Base-by-base conservation (phyloP, 1,284 basidiomycete genomes). In the Leucoagaricus sp. region DNA sequence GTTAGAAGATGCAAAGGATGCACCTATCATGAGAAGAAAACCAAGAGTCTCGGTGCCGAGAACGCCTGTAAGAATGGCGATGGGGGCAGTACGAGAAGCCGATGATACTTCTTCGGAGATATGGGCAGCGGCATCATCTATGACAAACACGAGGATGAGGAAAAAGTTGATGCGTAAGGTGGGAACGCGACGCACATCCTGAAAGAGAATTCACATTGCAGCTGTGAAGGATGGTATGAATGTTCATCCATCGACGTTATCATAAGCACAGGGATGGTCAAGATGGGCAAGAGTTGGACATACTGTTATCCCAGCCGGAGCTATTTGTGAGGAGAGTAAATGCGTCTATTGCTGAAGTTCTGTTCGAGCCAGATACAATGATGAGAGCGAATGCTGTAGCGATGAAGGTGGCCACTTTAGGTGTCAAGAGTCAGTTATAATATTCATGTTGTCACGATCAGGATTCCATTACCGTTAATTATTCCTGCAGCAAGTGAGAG, bases 281-380 rank as follows among this genome's bases (percentile, higher is more conserved):
- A 4, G 7, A 3, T 8, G 44, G 26, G 13, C 12, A 4, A 48
- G 17, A 33, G 1, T 7, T 19, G 33, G 15, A 25, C 49, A 17
- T 33, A 82, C 84, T 73, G 55, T 80, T 81, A 4, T 68, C 59
- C 85, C 85, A 89, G n/a, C 84, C 85, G 0, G 81, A 82, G 62
- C 84, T 81, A 61, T 89, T 89, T 67, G 89, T 84, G 59, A 84
- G 85, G 28, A 79, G 63, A 0, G 81, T 82, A 63, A 87, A 88
- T 0, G 87, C 87, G 41, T 81, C 84, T 52, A 74, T 77, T 1
- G 85, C 81, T 0, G 84, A 83, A 23, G 85, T 84, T 57, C 74
- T 80, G 49, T 76, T 70, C 28, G 77, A 67, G 1, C 79, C 76
- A 0, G 84, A 75, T 40, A 76, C 74, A 2, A 84, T 82, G 4